These are phyloP conservation scores for Pichia kluyveri DNA, from an alignment of 805 yeast species.

Conservation along the genomic window DNA sequence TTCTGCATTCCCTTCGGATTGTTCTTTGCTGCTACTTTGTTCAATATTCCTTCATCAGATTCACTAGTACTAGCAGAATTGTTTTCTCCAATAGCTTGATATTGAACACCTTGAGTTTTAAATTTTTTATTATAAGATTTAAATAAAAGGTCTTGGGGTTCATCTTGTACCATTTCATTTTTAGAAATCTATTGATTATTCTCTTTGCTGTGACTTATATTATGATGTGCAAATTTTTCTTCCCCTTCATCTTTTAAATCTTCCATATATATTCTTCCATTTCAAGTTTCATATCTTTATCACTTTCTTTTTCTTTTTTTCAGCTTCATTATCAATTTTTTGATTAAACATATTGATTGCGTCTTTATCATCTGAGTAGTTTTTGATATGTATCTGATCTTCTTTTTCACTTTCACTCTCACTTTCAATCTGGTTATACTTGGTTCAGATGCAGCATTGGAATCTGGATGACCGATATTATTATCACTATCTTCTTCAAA, in stretches of 20 bases:
- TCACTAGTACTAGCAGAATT: neutral
- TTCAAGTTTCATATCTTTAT: neutral
- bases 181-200: no score
- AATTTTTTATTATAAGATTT: no score
- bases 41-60: neutral
- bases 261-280: neutral
- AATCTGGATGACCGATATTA: neutral
- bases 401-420: neutral
- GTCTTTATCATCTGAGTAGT: constrained; percentile 5
- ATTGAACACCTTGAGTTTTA: neutral
- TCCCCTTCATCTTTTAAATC: neutral
- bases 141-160: no score
- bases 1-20: no score
- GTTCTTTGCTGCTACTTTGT: no score
- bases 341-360: neutral
- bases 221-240: neutral
- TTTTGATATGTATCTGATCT: neutral
- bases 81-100: neutral
- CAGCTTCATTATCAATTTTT: neutral
- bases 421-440: neutral
- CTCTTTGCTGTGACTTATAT: no score
- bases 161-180: no score
- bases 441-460: neutral
- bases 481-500: no score
- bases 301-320: neutral